A percentile compares a stretch with the other conserved stretches of the same genome.
Conservation (phyloP, 2,329 filamentous ascomycete species). For the Trichophyton schoenleinii region DNA sequence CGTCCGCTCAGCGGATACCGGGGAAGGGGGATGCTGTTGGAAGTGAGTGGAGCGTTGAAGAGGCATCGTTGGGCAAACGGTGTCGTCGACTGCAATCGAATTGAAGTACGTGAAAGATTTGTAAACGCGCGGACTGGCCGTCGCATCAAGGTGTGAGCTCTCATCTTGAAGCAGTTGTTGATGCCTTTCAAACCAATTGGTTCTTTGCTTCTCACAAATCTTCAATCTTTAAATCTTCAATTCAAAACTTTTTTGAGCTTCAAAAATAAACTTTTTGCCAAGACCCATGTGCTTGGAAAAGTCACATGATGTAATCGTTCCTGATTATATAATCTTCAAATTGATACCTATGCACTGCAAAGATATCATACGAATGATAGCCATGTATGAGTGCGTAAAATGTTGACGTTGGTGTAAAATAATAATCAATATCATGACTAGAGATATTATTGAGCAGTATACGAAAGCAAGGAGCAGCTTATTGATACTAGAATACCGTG, state of each 20-base stretch:
- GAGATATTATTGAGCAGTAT: no score
- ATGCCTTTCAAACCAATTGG: neutral
- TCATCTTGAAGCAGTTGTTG: slow-evolving; percentile 19
- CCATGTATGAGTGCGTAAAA: no score
- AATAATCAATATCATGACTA: no score
- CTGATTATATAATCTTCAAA: neutral
- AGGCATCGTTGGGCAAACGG: slow-evolving; percentile 30
- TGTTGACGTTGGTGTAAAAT: no score
- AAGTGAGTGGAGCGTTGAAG: slow-evolving; percentile 26
- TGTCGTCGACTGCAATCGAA: slow-evolving; percentile 25
- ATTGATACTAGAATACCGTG: no score
- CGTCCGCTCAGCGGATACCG: slow-evolving; percentile 28
- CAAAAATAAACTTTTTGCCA: slow-evolving; percentile 6
- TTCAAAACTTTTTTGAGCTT: neutral
- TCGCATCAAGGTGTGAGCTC: slow-evolving; percentile 31
- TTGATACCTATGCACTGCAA: no score
- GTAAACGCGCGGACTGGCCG: slow-evolving; percentile 28
- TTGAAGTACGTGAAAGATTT: slow-evolving; percentile 24
- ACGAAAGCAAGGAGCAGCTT: no score
- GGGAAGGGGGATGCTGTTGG: slow-evolving; percentile 22
- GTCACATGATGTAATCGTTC: neutral
- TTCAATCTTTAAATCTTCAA: neutral
- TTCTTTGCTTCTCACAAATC: neutral
- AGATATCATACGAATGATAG: no score
- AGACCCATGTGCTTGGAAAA: neutral